Base-by-base conservation (phyloP, 1,284 basidiomycete genomes). In the Paramarasmius palmivorus region DNA sequence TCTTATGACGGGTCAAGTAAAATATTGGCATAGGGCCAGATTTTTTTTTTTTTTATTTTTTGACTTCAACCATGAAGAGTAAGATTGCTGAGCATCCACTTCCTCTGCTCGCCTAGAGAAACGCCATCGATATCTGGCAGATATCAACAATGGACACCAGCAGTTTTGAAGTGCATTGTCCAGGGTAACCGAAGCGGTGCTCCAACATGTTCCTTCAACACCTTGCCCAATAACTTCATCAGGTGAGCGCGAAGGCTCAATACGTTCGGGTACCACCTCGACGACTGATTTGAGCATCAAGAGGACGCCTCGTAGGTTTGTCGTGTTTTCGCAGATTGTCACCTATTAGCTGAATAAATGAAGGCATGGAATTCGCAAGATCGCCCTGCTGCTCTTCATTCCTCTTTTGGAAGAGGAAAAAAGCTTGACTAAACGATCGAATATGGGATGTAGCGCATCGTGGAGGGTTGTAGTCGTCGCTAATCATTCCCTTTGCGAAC, bases 11-110 rank as follows among this genome's bases (percentile, higher is more conserved):
- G 96, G 84, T 52, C 93, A 88, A 20, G 99, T 81, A 60, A 98
- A 82, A 68, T 92, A 95, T 10, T 84, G 85, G 68, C 93, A 95
- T 1, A 99, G 79, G 14, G 82, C 73, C 12, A 79, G 65, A 63
- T 88, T 96, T 63, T 90, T 88, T n/a, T 95, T 97, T 68, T 95
- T 94, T 63, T 98, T n/a, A n/a, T n/a, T n/a, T n/a, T n/a, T n/a
- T n/a, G n/a, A n/a, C n/a, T n/a, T n/a, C 96, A 39, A 95, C 88
- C 32, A 99, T 79, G 47, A 88, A 84, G 17, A 88, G 84, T 50
- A 98, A 81, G n/a, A 3, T 81, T 79, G 52, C 75, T 87, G 49
- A 96, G 75, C 56, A 98, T 79, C 74, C 84, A 86, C 56, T 82
- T 79, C 41, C 88, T 78, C 59, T 88, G 85, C 36, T 93, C 90